Conservation (phyloP, 805 yeast species). For the Lipomyces chichibuensis region DNA sequence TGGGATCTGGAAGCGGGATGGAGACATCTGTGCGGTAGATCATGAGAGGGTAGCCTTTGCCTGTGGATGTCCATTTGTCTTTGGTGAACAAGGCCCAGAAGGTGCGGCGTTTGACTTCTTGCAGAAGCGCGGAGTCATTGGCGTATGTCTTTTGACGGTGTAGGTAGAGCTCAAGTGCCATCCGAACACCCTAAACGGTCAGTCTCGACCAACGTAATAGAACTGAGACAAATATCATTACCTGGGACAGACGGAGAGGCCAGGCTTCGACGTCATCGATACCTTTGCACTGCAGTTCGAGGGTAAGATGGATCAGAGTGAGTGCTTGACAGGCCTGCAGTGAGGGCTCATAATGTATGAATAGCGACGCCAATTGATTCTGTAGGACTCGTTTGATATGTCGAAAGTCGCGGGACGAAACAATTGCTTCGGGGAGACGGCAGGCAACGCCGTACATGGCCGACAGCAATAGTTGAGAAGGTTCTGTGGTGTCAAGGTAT, state of each 20-base stretch:
- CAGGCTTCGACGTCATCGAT: slow-evolving; percentile 18
- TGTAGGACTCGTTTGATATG: slow-evolving; percentile 22
- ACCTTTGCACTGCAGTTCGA: slow-evolving; percentile 17
- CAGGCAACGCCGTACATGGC: slow-evolving; percentile 31
- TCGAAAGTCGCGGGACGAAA: slow-evolving; percentile 21
- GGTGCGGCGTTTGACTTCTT: slow-evolving; percentile 24
- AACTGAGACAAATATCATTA: neutral
- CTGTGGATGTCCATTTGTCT: slow-evolving; percentile 18
- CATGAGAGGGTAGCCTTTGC: slow-evolving; percentile 23
- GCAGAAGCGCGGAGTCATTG: slow-evolving; percentile 15
- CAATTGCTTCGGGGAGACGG: slow-evolving; percentile 22
- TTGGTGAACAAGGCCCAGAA: slow-evolving; percentile 21
- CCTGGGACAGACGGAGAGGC: slow-evolving; percentile 19
- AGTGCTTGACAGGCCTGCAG: slow-evolving; percentile 24
- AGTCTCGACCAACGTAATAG: neutral
- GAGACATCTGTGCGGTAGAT: slow-evolving; percentile 15
- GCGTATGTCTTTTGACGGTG: slow-evolving; percentile 17
- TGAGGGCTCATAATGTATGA: slow-evolving; percentile 15
- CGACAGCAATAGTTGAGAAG: slow-evolving; percentile 15
- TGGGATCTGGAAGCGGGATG: slow-evolving; percentile 18
- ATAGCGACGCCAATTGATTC: slow-evolving; percentile 6
- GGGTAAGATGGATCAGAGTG: slow-evolving; percentile 19
- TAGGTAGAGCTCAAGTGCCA: slow-evolving; percentile 21
- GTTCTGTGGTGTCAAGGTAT: slow-evolving; percentile 15
- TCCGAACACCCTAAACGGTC: slow-evolving; percentile 13